These are phyloP conservation scores for Starmerella kuoi DNA, from an alignment of 805 yeast species.

Conservation along the genomic window DNA sequence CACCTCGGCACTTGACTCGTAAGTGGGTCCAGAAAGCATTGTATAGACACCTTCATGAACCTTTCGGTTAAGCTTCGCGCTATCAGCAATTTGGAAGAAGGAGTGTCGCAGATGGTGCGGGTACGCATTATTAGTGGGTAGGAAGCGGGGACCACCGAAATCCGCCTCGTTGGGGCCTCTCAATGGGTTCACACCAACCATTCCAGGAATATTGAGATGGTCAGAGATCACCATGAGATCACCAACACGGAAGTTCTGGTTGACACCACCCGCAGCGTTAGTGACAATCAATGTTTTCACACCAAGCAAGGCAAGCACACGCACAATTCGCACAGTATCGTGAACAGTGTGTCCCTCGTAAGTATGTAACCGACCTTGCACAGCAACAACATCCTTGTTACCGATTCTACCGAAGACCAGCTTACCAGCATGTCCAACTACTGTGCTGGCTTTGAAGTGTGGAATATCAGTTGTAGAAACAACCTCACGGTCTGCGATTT, in stretches of 20 bases:
- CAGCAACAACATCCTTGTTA: slow-evolving; percentile 53
- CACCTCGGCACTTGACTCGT: slow-evolving; percentile 87
- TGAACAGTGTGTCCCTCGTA: slow-evolving; percentile 84
- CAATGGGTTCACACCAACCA: slow-evolving; percentile 77
- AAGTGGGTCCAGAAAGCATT: slow-evolving; percentile 87
- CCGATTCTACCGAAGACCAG: slow-evolving; percentile 71
- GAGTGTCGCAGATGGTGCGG: slow-evolving; percentile 55
- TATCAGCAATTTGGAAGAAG: slow-evolving; percentile 44
- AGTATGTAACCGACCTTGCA: slow-evolving; percentile 87
- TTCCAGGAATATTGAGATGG: slow-evolving; percentile 83
- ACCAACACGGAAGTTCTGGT: slow-evolving; percentile 56
- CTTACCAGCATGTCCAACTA: slow-evolving; percentile 80
- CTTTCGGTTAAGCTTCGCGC: slow-evolving; percentile 38
- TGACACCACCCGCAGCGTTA: slow-evolving; percentile 93
- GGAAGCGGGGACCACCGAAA: slow-evolving; percentile 70
- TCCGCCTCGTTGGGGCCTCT: slow-evolving; percentile 72
- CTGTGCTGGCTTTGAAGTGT: slow-evolving; percentile 70
- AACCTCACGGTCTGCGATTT: slow-evolving; percentile 35
- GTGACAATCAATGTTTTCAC: slow-evolving; percentile 60
- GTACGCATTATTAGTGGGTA: slow-evolving; percentile 82
- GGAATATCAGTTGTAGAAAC: slow-evolving; percentile 63
- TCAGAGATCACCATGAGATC: slow-evolving; percentile 85
- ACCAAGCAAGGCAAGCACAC: slow-evolving; percentile 57
- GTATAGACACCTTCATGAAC: slow-evolving; percentile 81
- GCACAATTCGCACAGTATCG: slow-evolving; percentile 73